These are phyloP conservation scores for Toxoplasma gondii DNA, from an alignment of 169 alveolate species.

Conservation along the genomic window DNA sequence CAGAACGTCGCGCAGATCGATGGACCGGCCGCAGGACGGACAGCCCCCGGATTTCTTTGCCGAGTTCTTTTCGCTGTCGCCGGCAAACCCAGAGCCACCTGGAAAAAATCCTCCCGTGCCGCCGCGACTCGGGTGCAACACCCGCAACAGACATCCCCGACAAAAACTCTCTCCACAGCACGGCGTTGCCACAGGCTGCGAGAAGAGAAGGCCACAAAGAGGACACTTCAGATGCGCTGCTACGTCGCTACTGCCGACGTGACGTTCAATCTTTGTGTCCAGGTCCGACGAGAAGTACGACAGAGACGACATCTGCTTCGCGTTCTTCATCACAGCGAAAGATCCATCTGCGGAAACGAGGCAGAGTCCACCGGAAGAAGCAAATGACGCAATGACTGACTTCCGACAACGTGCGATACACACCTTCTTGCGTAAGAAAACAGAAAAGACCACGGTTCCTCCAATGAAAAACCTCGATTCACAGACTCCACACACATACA, in stretches of 20 bases:
- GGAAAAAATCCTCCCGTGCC: not conserved
- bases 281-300: conserved; percentile 46
- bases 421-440: not conserved
- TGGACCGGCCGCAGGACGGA: conserved; percentile 48
- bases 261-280: conserved; percentile 55
- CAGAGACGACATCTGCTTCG: conserved; percentile 23
- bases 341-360: conserved; percentile 46
- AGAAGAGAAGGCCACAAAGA: conserved; percentile 42
- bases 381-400: not conserved
- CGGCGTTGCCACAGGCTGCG: conserved; percentile 48
- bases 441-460: not conserved
- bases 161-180: conserved; percentile 66
- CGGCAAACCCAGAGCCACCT: conserved; percentile 13
- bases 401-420: not conserved
- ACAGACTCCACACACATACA: too few relatives aligned
- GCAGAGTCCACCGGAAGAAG: not conserved
- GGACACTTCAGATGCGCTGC: conserved; percentile 57
- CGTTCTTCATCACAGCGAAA: conserved; percentile 59
- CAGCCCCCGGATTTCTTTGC: conserved; percentile 25
- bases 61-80: not conserved
- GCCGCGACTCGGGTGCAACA: conserved; percentile 5
- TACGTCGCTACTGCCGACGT: conserved; percentile 42
- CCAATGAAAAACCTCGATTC: too few relatives aligned
- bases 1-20: conserved; percentile 28
- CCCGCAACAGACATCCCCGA: conserved; percentile 45